Conservation (phyloP, 306 rosid species). For the Boehmeria nivea region DNA sequence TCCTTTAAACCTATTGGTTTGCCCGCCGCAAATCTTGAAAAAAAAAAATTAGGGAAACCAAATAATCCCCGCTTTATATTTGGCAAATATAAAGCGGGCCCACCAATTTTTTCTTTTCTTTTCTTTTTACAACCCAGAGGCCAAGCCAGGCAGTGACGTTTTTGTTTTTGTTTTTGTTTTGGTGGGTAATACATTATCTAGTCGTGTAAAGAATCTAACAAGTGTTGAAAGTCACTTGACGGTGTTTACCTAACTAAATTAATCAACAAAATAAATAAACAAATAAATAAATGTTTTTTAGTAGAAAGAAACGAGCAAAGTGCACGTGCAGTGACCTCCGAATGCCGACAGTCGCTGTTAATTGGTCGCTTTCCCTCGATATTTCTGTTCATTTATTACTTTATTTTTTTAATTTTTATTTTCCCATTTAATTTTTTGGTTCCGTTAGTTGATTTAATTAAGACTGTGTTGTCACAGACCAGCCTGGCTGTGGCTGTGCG, state of each 20-base stretch:
- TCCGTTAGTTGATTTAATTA: no score
- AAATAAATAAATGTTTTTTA: not conserved
- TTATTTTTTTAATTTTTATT: not conserved
- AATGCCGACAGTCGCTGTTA: slow-evolving; percentile 14
- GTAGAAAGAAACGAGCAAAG: not conserved
- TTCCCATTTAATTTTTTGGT: not conserved
- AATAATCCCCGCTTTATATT: not conserved
- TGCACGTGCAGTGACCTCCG: slow-evolving; percentile 19
- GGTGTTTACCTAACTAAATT: no score
- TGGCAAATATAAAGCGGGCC: no score
- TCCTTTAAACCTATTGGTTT: not conserved
- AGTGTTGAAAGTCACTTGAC: not conserved
- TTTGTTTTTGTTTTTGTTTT: no score
- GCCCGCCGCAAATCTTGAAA: slow-evolving; percentile 2
- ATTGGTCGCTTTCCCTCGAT: not conserved
- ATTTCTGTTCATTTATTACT: not conserved
- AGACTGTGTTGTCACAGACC: no score
- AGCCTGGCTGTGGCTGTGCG: no score
- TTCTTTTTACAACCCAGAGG: no score
- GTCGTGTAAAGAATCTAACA: not conserved
- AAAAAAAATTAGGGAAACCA: not conserved
- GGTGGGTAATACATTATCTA: no score
- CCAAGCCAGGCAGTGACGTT: no score
- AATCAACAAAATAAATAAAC: no score
- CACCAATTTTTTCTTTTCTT: no score